Evolutionary conservation across 2,329 filamentous ascomycete genomes (phyloP), one percentile per base, ranked within the genome.

Genomic region (Cordyceps militaris): DNA sequence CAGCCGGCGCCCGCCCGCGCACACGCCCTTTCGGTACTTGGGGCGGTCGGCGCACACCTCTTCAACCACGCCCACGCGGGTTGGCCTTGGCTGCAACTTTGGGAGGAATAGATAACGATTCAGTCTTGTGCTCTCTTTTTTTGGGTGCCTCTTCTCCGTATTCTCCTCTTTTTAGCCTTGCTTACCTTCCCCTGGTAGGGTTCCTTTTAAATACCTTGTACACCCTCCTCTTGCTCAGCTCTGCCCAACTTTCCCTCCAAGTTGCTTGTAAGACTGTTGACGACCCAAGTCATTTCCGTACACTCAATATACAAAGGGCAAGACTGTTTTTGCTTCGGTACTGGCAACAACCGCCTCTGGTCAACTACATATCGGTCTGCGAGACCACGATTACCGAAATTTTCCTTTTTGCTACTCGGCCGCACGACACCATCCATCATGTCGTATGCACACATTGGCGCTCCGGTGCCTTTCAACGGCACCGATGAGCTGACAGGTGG

Each of bases 401-500:
- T 32, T 46, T 16, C 8, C 14, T 9, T 14, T 26, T 13, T 11
- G 4, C 34, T 21, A 23, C 16, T 11, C 3, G 30, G 1, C 13
- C 51, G 14, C 47, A 26, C 16, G 2, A 24, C 30, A 16, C 19
- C 32, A 38, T 4, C 11, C 57, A 68, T 42, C 69, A 85, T 85
- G 82, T 83, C 81, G 60, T 85, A 86, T 70, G 72, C 77, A 55
- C 80, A 80, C 72, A 72, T 80, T 63, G 84, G 84, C 57, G 70
- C 82, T 47, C 84, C 84, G 40, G 67, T 78, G 63, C 70, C 67
- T 59, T 87, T 85, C 73, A 87, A 87, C 74, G 83, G 83, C 70
- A 86, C 83, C 56, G 73, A 89, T 67, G 62, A 74, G 38, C 78
- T 80, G 61, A 78, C 82, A 58, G 90, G 90, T 66, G 90, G 90